Evolutionary conservation across 768 basidiomycete genomes (phyloP).

Genomic region (Trametes cingulata): DNA sequence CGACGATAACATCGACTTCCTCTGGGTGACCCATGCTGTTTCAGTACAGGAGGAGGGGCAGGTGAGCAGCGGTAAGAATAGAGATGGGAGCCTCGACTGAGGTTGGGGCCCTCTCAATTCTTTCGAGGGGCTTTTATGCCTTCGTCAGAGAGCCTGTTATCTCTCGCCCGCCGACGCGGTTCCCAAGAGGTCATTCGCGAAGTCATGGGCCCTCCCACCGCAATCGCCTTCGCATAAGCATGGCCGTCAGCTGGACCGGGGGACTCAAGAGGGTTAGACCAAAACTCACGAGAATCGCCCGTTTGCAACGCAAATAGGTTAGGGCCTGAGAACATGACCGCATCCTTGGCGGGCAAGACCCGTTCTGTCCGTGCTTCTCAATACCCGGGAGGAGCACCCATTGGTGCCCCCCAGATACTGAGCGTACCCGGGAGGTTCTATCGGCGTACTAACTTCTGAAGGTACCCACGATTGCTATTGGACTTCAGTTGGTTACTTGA

Average conservation of each 20-base stretch:
- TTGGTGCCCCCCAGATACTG: conserved; percentile 9
- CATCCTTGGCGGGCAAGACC: conserved; percentile 5
- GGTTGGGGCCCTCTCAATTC: conserved; percentile 14
- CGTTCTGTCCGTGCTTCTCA: conserved; percentile 1
- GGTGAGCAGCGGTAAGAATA: conserved; percentile 23
- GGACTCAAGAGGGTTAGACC: conserved; percentile 21
- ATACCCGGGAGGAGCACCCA: neutral
- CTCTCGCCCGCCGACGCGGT: conserved; percentile 10
- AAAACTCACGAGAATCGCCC: conserved; percentile 3
- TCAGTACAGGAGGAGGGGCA: conserved; percentile 2
- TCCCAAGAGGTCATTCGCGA: conserved; percentile 22
- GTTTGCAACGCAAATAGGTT: conserved; percentile 13
- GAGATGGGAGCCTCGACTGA: conserved; percentile 23
- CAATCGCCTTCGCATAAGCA: conserved; percentile 16
- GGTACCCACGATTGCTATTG: conserved; percentile 12
- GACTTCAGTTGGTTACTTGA: neutral
- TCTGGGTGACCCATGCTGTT: conserved; percentile 52
- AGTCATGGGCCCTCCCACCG: conserved; percentile 25
- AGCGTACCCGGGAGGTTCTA: conserved; percentile 8
- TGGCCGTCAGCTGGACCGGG: conserved; percentile 22
- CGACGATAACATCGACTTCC: conserved; percentile 73
- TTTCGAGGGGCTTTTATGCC: conserved; percentile 21
- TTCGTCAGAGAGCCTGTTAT: conserved; percentile 11
- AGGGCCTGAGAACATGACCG: conserved; percentile 11
- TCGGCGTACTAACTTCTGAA: conserved; percentile 7